Evolutionary conservation across 768 basidiomycete genomes (phyloP), one percentile per base, ranked within the genome.

Genomic region (Boletus fagicola): DNA sequence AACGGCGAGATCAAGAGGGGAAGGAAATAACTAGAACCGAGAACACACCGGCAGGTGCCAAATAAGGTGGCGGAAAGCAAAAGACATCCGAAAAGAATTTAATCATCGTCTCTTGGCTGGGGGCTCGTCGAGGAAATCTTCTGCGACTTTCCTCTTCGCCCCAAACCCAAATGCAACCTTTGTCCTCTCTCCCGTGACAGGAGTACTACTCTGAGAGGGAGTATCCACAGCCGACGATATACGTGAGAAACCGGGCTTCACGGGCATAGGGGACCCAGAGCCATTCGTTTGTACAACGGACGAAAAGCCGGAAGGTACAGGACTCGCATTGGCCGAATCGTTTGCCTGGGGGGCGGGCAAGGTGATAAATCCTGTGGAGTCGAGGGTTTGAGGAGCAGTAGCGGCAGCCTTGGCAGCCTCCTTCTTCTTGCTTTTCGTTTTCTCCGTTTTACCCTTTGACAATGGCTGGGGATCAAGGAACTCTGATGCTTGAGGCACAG

Each of bases 401-500:
- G 73, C 49, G 36, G 49, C 75, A 28, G 57, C 61, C 68, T 85
- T 90, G 47, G 74, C 79, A 5, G 72, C 68, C 56, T 88, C 87
- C 67, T 90, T 92, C 73, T 81, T 83, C 77, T 92, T 92, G 71
- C 85, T 87, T 72, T 90, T 91, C 56, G 80, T 78, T 71, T 88
- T 90, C 68, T 90, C 89, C 5, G 88, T 87, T 73, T 92, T 92
- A 36, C 87, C 87, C 70, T 94, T 94, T 0, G 88, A 82, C 13
- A 94, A 75, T 4, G 89, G 88, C 60, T 90, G 90, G 16, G 85
- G 77, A 61, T 94, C 92, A 53, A 94, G 75, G 70, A 92, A 91
- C 61, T 90, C 89, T 1, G 83, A 79, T 5, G 82, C 85, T 74
- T 92, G 92, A n/a, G 92, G 92, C 5, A 93, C 92, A 54, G 92